Conservation (phyloP, 768 basidiomycete genomes). For the Vishniacozyma victoriae region DNA sequence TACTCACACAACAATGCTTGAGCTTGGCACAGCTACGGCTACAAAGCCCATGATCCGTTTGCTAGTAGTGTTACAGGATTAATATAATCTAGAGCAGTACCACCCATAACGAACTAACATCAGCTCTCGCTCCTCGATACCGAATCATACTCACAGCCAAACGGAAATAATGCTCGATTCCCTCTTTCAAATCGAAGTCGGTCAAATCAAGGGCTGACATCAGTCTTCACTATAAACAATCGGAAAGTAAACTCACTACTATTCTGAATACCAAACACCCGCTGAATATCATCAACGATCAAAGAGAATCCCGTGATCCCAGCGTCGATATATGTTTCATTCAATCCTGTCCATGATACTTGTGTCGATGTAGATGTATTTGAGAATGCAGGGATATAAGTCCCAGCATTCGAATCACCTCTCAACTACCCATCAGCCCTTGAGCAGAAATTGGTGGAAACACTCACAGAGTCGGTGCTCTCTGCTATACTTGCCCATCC, state of each 20-base stretch:
- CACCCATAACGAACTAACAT: constrained; percentile 25
- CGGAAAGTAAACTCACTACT: constrained; percentile 8
- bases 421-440: background rate
- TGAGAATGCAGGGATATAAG: constrained; percentile 13
- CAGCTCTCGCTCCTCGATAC: background rate
- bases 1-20: too few relatives aligned
- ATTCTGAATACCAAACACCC: constrained; percentile 4
- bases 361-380: background rate
- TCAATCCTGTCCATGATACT: constrained; percentile 8
- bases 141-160: constrained; percentile 26
- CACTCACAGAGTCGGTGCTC: constrained; percentile 22
- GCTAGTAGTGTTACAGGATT: constrained; percentile 17
- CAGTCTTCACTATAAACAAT: constrained; percentile 1
- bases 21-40: too few relatives aligned
- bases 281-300: constrained; percentile 30
- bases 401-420: constrained; percentile 9
- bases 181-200: background rate
- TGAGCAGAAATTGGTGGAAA: too few relatives aligned
- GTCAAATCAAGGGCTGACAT: constrained; percentile 5
- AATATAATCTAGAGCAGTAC: constrained; percentile 28
- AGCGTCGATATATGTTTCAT: background rate
- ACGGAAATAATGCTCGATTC: constrained; percentile 29
- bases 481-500: constrained; percentile 35
- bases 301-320: constrained; percentile 23
- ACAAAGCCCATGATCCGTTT: constrained; percentile 11